Conservation (phyloP, 177 flowering plant genomes). For the Tripterygium wilfordii region DNA sequence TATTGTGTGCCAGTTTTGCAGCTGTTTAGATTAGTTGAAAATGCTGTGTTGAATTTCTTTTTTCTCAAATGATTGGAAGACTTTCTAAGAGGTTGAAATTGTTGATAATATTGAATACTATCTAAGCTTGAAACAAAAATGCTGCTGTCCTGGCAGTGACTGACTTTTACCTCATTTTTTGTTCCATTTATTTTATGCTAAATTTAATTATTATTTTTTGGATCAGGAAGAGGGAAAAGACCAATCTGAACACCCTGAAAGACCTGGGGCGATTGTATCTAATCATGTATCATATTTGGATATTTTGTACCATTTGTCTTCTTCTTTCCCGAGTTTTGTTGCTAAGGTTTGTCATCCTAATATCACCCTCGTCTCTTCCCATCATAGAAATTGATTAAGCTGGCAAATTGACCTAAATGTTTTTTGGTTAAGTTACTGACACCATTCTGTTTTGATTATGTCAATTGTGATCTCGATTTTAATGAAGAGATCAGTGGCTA, state of each 20-base stretch:
- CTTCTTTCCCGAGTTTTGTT: constrained; percentile 94
- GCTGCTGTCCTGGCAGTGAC: too few relatives aligned
- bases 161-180: not conserved
- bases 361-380: not conserved
- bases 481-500: constrained; percentile 94
- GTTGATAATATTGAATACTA: too few relatives aligned
- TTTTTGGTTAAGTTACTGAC: constrained; percentile 21
- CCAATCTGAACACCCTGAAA: constrained; percentile 44
- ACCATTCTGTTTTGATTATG: constrained; percentile 11
- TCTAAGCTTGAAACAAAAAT: too few relatives aligned
- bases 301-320: constrained; percentile 85
- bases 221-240: constrained; percentile 37
- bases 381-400: not conserved
- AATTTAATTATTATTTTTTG: not conserved
- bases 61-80: too few relatives aligned
- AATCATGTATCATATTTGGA: constrained; percentile 85
- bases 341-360: constrained; percentile 47
- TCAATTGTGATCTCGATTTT: not conserved
- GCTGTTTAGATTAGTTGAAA: too few relatives aligned
- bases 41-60: too few relatives aligned
- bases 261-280: constrained; percentile 78
- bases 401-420: not conserved
- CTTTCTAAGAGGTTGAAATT: too few relatives aligned
- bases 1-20: too few relatives aligned
- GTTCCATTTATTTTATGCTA: not conserved